phyloP scores from a whole-genome alignment of 768 basidiomycete genomes.

The Psilocybe tampanensis region DNA sequence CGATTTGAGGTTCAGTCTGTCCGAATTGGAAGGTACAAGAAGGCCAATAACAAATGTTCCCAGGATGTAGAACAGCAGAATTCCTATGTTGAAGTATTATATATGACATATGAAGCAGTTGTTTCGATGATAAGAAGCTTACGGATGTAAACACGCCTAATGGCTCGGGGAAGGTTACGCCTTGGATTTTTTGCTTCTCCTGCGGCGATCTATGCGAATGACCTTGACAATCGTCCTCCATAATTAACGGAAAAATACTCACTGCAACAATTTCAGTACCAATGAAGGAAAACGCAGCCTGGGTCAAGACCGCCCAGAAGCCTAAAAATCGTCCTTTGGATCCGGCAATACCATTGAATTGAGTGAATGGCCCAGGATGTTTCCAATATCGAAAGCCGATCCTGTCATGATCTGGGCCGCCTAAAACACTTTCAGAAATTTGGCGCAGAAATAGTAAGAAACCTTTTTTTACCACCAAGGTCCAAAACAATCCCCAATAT shows the following conservation, averaged over 20 bases:
- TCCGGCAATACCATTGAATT: slow-evolving; percentile 66
- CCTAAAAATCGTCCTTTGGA: slow-evolving; percentile 73
- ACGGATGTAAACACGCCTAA: slow-evolving; percentile 75
- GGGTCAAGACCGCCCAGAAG: slow-evolving; percentile 63
- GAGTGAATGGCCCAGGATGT: slow-evolving; percentile 86
- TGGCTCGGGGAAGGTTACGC: slow-evolving; percentile 61
- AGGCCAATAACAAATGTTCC: slow-evolving; percentile 80
- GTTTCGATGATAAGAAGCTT: too few relatives aligned
- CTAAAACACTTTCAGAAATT: slow-evolving; percentile 29
- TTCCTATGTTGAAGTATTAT: slow-evolving; percentile 49
- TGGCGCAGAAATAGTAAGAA: background rate
- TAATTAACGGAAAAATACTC: slow-evolving; percentile 21
- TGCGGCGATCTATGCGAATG: slow-evolving; percentile 69
- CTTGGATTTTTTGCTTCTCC: slow-evolving; percentile 92
- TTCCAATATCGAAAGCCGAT: slow-evolving; percentile 82
- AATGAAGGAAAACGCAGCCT: slow-evolving; percentile 91
- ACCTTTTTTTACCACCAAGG: slow-evolving; percentile 62
- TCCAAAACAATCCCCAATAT: slow-evolving; percentile 78
- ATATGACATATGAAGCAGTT: background rate
- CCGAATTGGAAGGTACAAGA: slow-evolving; percentile 74
- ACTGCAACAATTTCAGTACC: slow-evolving; percentile 95
- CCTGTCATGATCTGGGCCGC: slow-evolving; percentile 81
- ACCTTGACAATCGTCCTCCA: slow-evolving; percentile 3
- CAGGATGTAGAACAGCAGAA: slow-evolving; percentile 77
- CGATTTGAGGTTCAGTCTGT: slow-evolving; percentile 48